Conservation (phyloP, 2,329 filamentous ascomycete species). For the Celoporthe dispersa region DNA sequence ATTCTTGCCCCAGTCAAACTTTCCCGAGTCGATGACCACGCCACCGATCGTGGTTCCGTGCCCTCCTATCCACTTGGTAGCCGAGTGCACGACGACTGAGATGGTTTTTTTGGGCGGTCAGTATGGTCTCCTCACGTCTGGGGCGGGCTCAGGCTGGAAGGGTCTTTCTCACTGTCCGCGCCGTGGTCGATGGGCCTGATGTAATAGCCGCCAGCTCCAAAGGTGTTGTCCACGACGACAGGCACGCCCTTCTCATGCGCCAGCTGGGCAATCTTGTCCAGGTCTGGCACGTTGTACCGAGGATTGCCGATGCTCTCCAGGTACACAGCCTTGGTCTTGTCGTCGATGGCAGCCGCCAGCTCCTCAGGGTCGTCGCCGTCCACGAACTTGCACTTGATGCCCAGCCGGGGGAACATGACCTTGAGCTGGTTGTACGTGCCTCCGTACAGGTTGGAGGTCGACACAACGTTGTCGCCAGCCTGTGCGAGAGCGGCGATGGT, state of each 20-base stretch:
- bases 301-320: constrained; percentile 94
- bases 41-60: constrained; percentile 92
- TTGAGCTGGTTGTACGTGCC: constrained; percentile 98
- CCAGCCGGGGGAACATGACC: constrained; percentile 83
- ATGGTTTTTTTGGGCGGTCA: neutral
- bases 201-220: constrained; percentile 91
- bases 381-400: constrained; percentile 87
- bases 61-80: constrained; percentile 96
- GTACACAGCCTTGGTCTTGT: constrained; percentile 91
- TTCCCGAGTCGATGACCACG: constrained; percentile 84
- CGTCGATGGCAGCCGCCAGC: constrained; percentile 82
- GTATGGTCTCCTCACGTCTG: neutral
- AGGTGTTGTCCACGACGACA: constrained; percentile 86
- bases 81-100: constrained; percentile 80
- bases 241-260: constrained; percentile 73
- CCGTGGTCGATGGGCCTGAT: constrained; percentile 85
- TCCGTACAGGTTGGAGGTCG: constrained; percentile 88
- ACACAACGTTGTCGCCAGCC: constrained; percentile 89
- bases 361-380: constrained; percentile 78
- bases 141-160: neutral
- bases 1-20: constrained; percentile 91
- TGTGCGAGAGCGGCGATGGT: constrained; percentile 82
- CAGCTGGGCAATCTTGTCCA: constrained; percentile 82
- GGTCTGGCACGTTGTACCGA: constrained; percentile 88
- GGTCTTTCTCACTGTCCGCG: constrained; percentile 63